These are phyloP conservation scores for Murraya paniculata DNA, from an alignment of 345 rosid species.

Conservation along the genomic window DNA sequence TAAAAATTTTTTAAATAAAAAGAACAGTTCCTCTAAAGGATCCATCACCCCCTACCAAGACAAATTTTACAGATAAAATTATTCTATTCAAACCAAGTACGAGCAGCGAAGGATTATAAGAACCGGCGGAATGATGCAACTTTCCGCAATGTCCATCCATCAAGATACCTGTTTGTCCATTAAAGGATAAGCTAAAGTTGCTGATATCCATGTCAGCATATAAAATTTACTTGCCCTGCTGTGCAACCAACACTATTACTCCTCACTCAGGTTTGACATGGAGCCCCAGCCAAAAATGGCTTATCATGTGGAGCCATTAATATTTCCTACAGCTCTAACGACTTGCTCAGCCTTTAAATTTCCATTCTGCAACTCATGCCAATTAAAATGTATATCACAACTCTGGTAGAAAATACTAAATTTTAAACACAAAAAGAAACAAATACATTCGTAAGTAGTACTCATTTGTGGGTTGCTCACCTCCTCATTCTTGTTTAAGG, in stretches of 20 bases:
- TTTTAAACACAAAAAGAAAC: background rate
- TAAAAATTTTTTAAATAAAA: background rate
- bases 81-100: background rate
- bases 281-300: slow-evolving; percentile 1
- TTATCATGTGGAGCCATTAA: slow-evolving; percentile 30
- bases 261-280: background rate
- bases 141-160: background rate
- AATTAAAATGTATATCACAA: background rate
- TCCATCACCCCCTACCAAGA: background rate
- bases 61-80: background rate
- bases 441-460: background rate
- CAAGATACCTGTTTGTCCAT: background rate
- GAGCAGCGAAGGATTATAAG: background rate
- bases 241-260: background rate
- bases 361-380: slow-evolving; percentile 35
- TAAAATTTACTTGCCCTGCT: background rate
- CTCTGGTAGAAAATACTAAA: slow-evolving; percentile 1
- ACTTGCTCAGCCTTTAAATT: slow-evolving; percentile 38
- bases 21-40: background rate
- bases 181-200: background rate
- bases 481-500: slow-evolving; percentile 34
- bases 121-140: background rate
- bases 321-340: slow-evolving; percentile 26
- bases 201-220: background rate
- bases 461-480: slow-evolving; percentile 23